Conservation (phyloP, 2,329 filamentous ascomycete genomes). For the Parastagonospora nodorum region DNA sequence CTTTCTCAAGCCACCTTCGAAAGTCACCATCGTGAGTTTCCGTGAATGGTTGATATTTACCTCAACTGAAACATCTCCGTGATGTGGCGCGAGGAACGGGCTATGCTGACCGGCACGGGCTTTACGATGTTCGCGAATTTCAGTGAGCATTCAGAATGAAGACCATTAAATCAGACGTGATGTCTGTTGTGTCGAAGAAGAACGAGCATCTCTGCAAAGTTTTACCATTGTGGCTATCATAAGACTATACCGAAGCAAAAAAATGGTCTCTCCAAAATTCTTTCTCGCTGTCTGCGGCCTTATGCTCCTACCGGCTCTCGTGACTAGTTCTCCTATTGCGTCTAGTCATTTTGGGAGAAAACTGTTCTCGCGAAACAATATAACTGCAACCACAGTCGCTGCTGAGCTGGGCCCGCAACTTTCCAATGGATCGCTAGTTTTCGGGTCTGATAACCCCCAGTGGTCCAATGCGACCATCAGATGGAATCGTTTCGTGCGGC, state of each 20-base stretch:
- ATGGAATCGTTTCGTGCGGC: neutral
- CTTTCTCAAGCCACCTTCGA: too few species aligned
- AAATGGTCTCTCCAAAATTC: neutral
- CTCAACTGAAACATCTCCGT: neutral
- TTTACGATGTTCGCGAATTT: neutral
- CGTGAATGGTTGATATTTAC: neutral
- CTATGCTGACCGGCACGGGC: neutral
- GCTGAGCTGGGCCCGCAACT: neutral
- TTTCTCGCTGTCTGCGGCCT: neutral
- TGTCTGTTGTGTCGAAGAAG: neutral
- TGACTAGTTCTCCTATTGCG: neutral
- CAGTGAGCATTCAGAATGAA: neutral
- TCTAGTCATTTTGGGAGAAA: constrained; percentile 1
- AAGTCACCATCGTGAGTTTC: neutral
- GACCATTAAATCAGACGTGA: neutral
- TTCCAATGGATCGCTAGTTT: constrained; percentile 1
- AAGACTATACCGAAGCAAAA: neutral
- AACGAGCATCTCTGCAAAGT: neutral
- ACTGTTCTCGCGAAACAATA: neutral
- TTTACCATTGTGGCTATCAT: neutral
- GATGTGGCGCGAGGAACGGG: neutral
- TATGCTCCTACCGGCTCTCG: neutral
- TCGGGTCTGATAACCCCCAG: neutral
- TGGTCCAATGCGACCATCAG: neutral
- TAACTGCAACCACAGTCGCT: neutral